These are phyloP conservation scores for Xylona heveae DNA, from an alignment of 495 filamentous ascomycete species.

Conservation along the genomic window DNA sequence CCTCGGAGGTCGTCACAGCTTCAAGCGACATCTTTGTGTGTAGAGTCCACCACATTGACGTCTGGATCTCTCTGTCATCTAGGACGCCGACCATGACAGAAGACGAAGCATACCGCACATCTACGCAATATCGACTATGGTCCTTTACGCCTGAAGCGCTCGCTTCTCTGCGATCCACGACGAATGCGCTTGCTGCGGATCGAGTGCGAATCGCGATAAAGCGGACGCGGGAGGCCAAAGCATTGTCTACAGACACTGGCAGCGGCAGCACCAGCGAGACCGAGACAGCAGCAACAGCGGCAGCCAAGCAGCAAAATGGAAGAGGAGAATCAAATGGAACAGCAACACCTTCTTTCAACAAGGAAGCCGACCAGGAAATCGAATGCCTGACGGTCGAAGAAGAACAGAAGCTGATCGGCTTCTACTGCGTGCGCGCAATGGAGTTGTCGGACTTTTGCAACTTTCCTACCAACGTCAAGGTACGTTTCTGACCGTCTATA, in stretches of 20 bases:
- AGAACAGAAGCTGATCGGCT: slow-evolving; percentile 59
- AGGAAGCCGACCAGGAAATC: slow-evolving; percentile 24
- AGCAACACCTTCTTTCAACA: slow-evolving; percentile 14
- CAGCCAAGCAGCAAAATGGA: slow-evolving; percentile 7
- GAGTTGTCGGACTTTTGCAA: slow-evolving; percentile 57
- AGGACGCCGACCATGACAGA: slow-evolving; percentile 38
- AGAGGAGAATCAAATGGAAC: slow-evolving; percentile 1
- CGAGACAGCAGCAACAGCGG: slow-evolving; percentile 4
- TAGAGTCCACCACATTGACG: too few relatives aligned
- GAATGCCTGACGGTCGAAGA: slow-evolving; percentile 65
- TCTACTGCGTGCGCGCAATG: slow-evolving; percentile 53
- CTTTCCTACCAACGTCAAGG: slow-evolving; percentile 59
- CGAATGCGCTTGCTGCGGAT: slow-evolving; percentile 50
- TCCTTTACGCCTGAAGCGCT: slow-evolving; percentile 68
- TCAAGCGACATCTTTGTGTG: too few relatives aligned
- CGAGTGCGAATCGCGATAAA: slow-evolving; percentile 44
- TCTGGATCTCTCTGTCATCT: too few relatives aligned
- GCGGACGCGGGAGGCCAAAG: slow-evolving; percentile 21
- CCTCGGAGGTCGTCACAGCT: too few relatives aligned
- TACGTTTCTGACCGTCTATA: slow-evolving; percentile 19
- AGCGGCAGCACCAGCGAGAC: slow-evolving; percentile 16
- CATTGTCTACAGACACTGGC: slow-evolving; percentile 9
- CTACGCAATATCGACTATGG: slow-evolving; percentile 80
- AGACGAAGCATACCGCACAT: slow-evolving; percentile 78
- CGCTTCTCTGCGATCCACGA: slow-evolving; percentile 42